Base-by-base conservation (phyloP, 257 asterid species). In the Haberlea rhodopensis region DNA sequence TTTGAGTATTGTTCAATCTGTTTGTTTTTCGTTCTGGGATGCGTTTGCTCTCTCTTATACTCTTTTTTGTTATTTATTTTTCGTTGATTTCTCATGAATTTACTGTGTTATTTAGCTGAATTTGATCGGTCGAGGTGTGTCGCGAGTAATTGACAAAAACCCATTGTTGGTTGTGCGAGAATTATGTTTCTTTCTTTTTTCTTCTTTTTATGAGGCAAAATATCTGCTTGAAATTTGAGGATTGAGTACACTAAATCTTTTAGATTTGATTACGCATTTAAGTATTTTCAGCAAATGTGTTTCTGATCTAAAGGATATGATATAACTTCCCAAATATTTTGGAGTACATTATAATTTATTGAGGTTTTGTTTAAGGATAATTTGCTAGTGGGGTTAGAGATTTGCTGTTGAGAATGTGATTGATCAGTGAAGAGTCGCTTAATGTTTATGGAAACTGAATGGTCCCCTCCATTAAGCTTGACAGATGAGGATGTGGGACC, bases 401-500 rank as follows among this genome's bases (percentile, higher is more conserved):
- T 80, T 73, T 73, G 77, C 62, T 58, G 78, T 26, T 43, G 67
- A 74, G 60, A 76, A 77, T 70, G 80, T 72, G 81, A 80, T 72
- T 76, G 80, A 72, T 76, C 79, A 71, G 81, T 62, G 73, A 84
- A 68, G 64, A 73, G 82, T 80, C 87, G 68, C 83, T 77, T 70
- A 40, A 46, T 27, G 69, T 46, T 56, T 65, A 65, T 73, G 66
- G 76, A 73, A 70, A 70, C 29, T 5, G 73, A 61, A 70, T 78
- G 89, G 94, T 77, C 95, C 95, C 91, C 89, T 83, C 90, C 91
- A 83, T 86, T 82, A 75, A 76, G 88, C 76, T 83, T 46, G 81
- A 82, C 89, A 71, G 94, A 79, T 81, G 83, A 81, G 84, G 65
- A 59, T 19, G 85, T 89, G 90, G 96, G 94, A 60, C 79, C 88